Percentiles rank a stretch among this genome's conserved stretches.
Conservation (phyloP, 495 filamentous ascomycete genomes). For the Penicillium roqueforti region DNA sequence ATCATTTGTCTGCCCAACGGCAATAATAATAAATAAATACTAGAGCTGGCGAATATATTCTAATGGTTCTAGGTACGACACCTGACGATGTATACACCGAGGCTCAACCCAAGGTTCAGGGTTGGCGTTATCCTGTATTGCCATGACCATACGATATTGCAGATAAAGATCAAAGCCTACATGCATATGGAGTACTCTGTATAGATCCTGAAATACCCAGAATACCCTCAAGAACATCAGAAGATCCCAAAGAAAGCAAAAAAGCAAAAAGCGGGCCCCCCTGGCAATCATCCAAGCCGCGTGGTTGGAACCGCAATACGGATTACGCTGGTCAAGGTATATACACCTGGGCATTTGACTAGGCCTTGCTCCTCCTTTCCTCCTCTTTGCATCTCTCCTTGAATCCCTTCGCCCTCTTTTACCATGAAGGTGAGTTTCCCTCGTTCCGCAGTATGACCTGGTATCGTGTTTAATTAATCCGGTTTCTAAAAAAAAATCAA, state of each 20-base stretch:
- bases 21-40: neutral
- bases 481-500: conserved; percentile 2
- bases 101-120: neutral
- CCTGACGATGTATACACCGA: neutral
- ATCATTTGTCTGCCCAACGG: conserved; percentile 8
- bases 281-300: conserved; percentile 14
- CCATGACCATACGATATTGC: neutral
- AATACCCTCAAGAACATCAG: neutral
- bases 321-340: neutral
- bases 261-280: conserved; percentile 15
- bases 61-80: too few relatives aligned
- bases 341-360: neutral
- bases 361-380: conserved; percentile 12
- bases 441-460: conserved; percentile 11
- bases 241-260: neutral
- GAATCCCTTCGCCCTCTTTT: conserved; percentile 3
- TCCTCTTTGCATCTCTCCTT: conserved; percentile 14
- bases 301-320: conserved; percentile 26
- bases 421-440: conserved; percentile 28
- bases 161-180: neutral
- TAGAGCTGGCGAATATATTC: neutral
- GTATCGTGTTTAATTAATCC: conserved; percentile 17
- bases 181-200: neutral
- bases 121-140: neutral
- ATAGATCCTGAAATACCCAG: neutral